A percentile compares a stretch with the other conserved stretches of the same genome.
These are phyloP conservation scores for Torulaspora pretoriensis DNA, from an alignment of 1,139 yeast genomes.

Conservation along the genomic window DNA sequence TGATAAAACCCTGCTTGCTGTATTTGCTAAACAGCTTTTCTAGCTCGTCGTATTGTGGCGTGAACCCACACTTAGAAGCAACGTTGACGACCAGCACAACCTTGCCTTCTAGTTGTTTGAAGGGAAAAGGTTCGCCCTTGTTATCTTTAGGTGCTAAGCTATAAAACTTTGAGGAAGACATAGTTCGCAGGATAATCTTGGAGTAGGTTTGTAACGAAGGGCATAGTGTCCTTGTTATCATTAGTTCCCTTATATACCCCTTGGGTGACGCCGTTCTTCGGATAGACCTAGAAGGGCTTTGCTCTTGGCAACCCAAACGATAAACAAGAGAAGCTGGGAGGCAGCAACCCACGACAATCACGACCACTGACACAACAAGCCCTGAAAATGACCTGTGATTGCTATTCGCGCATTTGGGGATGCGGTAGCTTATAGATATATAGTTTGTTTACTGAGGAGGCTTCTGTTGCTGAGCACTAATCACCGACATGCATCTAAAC, in stretches of 20 bases:
- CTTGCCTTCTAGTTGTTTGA: constrained; percentile 73
- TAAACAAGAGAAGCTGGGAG: background rate
- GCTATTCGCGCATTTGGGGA: no score
- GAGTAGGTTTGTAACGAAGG: background rate
- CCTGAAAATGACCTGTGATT: no score
- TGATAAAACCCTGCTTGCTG: constrained; percentile 66
- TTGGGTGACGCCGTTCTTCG: background rate
- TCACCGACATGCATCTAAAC: constrained; percentile 89
- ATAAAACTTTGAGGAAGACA: constrained; percentile 43
- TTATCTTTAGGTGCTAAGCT: constrained; percentile 54
- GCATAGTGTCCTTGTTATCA: background rate
- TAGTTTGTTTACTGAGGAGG: constrained; percentile 3
- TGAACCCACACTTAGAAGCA: constrained; percentile 88
- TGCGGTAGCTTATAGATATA: background rate
- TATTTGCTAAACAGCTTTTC: constrained; percentile 80
- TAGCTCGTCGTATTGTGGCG: constrained; percentile 80
- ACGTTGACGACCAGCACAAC: constrained; percentile 87
- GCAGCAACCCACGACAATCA: constrained; percentile 3
- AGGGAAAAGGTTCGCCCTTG: constrained; percentile 60
- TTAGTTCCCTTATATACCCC: background rate
- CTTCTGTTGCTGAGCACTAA: constrained; percentile 53
- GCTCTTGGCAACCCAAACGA: background rate
- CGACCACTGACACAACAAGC: background rate
- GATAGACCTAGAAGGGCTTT: background rate
- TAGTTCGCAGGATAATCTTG: constrained; percentile 1